These are phyloP conservation scores for Detonula confervacea DNA, from an alignment of 352 stramenopile species.

Conservation along the genomic window DNA sequence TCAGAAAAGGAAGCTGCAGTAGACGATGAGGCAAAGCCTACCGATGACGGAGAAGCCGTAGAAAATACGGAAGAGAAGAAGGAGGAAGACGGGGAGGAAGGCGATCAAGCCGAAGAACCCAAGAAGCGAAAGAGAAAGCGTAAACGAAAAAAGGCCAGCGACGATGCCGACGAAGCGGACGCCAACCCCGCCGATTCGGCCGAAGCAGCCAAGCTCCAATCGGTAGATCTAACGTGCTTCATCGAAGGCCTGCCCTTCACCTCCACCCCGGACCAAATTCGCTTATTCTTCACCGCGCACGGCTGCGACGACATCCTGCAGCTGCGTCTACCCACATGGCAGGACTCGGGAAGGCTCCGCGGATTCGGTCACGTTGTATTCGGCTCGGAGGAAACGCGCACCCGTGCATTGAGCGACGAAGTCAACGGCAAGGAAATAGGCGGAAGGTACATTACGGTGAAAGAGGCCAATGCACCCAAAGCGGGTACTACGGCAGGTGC, in stretches of 20 bases:
- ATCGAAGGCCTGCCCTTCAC: constrained; percentile 96
- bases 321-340: constrained; percentile 91
- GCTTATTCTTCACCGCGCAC: constrained; percentile 85
- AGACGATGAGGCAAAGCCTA: constrained; percentile 5
- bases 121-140: constrained; percentile 35
- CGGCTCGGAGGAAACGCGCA: constrained; percentile 76
- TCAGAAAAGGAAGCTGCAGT: neutral
- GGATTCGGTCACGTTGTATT: constrained; percentile 90
- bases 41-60: constrained; percentile 24
- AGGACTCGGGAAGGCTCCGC: constrained; percentile 75
- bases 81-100: constrained; percentile 11
- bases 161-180: neutral
- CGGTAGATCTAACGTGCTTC: constrained; percentile 87
- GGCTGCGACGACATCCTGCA: constrained; percentile 88
- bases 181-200: constrained; percentile 8
- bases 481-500: constrained; percentile 20
- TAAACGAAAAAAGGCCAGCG: constrained; percentile 30
- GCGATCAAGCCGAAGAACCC: constrained; percentile 57
- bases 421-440: constrained; percentile 89
- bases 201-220: constrained; percentile 11
- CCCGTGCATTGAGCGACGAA: constrained; percentile 87
- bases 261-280: constrained; percentile 89
- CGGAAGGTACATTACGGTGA: constrained; percentile 90
- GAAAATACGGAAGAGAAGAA: constrained; percentile 22
- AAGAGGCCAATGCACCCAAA: constrained; percentile 75